Base-by-base conservation (phyloP, 2,329 filamentous ascomycete species). In the Fusarium devonianum region DNA sequence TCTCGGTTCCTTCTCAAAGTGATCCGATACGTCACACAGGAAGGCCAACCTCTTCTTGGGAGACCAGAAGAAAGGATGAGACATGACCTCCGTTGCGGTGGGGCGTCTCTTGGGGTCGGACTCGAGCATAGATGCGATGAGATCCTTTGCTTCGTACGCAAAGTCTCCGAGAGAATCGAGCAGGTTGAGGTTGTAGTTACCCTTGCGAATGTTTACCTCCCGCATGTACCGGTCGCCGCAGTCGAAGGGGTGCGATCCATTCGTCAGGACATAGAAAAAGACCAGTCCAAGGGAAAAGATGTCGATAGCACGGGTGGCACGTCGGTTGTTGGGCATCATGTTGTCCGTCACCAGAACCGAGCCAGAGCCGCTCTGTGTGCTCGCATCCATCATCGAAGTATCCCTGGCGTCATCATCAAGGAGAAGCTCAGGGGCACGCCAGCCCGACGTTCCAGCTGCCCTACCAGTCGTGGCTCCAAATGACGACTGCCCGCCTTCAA, bases 181-280 rank as follows among this genome's bases (percentile, higher is more conserved):
- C 17, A 82, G 83, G 34, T 82, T 77, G 22, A 96, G 79, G 64
- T 87, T 87, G 69, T 87, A 89, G 49, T 88, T 86, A 58, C 90
- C 90, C 70, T 96, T 95, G 65, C 96, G 92, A 65, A 99, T 97
- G 71, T 99, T 97, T 64, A 95, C 89, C 73, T 99, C 94, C 41
- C 94, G 86, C 84, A 96, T 95, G 77, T 94, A 97, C 38, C 91
- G 86, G 67, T 94, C 92, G 46, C 94, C 92, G 56, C 92, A 92
- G 68, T 97, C 93, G 65, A 95, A 99, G 0, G 94, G 94, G 70
- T 99, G 94, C 2, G 82, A 84, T 12, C 94, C 94, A 55, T 92
- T 89, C 2, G 93, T 97, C 51, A 99, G 80, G n/a, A 97, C 92
- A 70, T 97, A 99, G 75, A 92, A 97, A 77, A 97, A 99, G n/a